phyloP scores from a whole-genome alignment of 1,284 basidiomycete species.

The Anthracocystis walkeri region DNA sequence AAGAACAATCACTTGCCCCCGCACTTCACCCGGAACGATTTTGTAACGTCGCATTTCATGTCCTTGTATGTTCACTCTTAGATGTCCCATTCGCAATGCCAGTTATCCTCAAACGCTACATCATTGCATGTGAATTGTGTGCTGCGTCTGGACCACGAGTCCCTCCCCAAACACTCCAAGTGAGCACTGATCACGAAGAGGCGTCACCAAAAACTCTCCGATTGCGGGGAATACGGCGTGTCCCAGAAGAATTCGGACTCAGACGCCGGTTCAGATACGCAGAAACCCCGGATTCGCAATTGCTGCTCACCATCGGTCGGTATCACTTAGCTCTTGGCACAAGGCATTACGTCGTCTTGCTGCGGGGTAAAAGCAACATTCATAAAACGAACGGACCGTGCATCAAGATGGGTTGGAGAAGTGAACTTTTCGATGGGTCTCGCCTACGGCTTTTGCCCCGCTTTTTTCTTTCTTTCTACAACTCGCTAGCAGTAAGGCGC shows the following conservation, averaged over 20 bases:
- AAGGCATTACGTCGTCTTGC: slow-evolving; percentile 5
- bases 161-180: background rate
- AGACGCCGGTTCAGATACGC: slow-evolving; percentile 1
- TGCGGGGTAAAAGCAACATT: background rate
- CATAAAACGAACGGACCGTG: background rate
- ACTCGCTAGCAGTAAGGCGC: background rate
- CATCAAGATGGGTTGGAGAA: background rate
- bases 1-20: background rate
- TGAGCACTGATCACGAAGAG: background rate
- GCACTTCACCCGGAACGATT: background rate
- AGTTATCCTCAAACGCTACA: background rate
- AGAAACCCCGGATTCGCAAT: slow-evolving; percentile 1
- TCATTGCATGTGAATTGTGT: too few relatives aligned
- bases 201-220: slow-evolving; percentile 3
- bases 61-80: background rate
- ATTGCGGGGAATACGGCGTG: background rate
- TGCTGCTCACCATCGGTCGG: background rate
- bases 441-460: slow-evolving; percentile 12
- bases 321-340: background rate
- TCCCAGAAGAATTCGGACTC: background rate
- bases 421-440: background rate
- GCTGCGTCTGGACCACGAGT: background rate
- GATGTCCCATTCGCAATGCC: background rate
- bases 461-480: background rate
- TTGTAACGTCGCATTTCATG: slow-evolving; percentile 4